Base-by-base conservation (phyloP, 2,329 filamentous ascomycete species). In the Paecilomyces fulvus region DNA sequence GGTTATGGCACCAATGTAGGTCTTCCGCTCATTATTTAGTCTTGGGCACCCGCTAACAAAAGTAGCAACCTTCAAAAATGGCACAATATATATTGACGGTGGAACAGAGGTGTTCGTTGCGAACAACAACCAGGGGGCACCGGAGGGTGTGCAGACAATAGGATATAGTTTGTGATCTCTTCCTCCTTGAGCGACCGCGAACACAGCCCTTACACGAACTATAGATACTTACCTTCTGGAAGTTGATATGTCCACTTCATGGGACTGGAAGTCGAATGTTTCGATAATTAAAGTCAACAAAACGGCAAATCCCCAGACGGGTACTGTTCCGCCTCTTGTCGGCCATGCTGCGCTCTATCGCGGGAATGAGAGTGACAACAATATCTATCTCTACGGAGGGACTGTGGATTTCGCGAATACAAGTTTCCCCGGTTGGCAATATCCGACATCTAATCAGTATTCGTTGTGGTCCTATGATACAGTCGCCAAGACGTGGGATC, bases 311-410 rank as follows among this genome's bases (percentile, higher is more conserved):
- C 57, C 60, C 2, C 49, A 51, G 3, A 64, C 63, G n/a, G 65
- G 61, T 8, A 61, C 61, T 12, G 43, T 53, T 20, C 65, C 66
- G 0, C 67, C 68, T 1, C 37, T 65, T 9, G 55, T 67, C 12
- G 52, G 67, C n/a, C 61, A 64, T 8, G 70, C 68, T 2, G 65
- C 65, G 3, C 51, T 72, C 17, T 71, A 61, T 48, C 59, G 63
- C 7, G 67, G 68, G 20, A 28, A 58, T 8, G 28, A 60, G 3
- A 56, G 59, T 10, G 62, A 66, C 21, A 49, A 55, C 10, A 65
- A 61, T 14, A 59, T 72, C 12, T 71, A 68, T 43, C 64, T 68
- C 9, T 72, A 66, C 53, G 70, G 69, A 3, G 70, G 70, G 12
- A 70, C 69, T 3, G 65, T 62, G 2, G 66, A 64, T 10, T 61